Evolutionary conservation across 2,329 filamentous ascomycete genomes (phyloP).

Genomic region (Xylariales sp.): DNA sequence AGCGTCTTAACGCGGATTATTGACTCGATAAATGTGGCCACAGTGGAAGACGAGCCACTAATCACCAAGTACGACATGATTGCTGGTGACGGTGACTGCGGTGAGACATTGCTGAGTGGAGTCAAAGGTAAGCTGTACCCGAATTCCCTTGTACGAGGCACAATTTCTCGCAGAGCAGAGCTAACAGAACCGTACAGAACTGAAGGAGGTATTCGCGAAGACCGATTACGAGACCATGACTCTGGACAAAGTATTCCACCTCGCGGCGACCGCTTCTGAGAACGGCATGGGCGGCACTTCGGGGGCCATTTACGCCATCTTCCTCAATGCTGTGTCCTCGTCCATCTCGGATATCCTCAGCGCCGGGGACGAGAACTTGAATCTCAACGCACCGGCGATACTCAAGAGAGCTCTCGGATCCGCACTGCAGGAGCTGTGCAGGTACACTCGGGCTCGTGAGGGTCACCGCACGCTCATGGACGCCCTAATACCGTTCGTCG

Average conservation of each 20-base stretch:
- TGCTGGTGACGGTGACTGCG: not conserved
- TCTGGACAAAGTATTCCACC: not conserved
- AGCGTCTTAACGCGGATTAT: not conserved
- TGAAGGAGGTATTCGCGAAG: not conserved
- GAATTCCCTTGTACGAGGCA: too few relatives aligned
- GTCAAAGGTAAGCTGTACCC: too few relatives aligned
- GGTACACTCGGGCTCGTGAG: not conserved
- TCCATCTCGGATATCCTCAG: not conserved
- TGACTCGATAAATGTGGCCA: not conserved
- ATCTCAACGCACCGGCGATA: not conserved
- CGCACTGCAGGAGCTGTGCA: not conserved
- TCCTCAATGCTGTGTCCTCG: not conserved
- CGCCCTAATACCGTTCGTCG: not conserved
- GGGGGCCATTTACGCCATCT: not conserved
- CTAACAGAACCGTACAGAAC: too few relatives aligned
- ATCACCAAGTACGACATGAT: not conserved
- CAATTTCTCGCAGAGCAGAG: too few relatives aligned
- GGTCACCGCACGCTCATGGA: not conserved
- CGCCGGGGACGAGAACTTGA: not conserved
- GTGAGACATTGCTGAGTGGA: too few relatives aligned
- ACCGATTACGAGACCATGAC: not conserved
- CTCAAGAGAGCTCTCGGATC: not conserved
- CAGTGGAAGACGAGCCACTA: not conserved
- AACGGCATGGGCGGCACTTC: conserved; percentile 1
- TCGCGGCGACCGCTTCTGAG: not conserved